Percentiles rank a stretch among this genome's conserved stretches.
These are phyloP conservation scores for Malus sylvestris DNA, from an alignment of 306 rosid genomes.

Conservation along the genomic window DNA sequence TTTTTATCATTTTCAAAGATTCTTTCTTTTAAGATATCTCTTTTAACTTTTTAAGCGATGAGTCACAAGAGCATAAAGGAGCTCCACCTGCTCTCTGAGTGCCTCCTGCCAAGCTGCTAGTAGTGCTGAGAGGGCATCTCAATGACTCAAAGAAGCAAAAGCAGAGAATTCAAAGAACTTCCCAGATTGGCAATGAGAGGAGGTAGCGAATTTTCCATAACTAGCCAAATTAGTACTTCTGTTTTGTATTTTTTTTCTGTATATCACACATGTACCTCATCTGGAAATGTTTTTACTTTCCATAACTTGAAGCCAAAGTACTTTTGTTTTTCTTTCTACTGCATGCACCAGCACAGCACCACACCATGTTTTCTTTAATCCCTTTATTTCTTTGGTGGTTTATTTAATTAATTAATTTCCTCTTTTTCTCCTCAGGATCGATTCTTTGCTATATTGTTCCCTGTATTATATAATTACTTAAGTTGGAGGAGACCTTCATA, in stretches of 20 bases:
- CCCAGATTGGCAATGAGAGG: constrained; percentile 15
- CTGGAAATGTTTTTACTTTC: neutral
- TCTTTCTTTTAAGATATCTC: neutral
- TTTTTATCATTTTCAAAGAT: constrained; percentile 15
- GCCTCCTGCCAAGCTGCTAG: neutral
- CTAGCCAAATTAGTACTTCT: constrained; percentile 16
- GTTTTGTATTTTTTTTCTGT: neutral
- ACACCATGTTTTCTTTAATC: neutral
- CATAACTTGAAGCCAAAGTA: constrained; percentile 17
- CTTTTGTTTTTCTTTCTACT: constrained; percentile 6
- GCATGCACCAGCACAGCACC: neutral
- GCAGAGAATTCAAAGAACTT: constrained; percentile 1
- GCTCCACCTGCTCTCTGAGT: constrained; percentile 17
- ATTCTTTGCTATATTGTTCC: neutral
- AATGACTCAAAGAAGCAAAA: neutral
- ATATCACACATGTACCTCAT: too few relatives aligned
- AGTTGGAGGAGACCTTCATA: too few relatives aligned
- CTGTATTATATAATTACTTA: neutral
- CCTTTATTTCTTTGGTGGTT: neutral
- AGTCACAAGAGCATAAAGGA: constrained; percentile 23
- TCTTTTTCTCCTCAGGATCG: neutral
- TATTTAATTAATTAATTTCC: neutral
- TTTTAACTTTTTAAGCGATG: neutral
- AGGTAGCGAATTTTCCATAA: constrained; percentile 8
- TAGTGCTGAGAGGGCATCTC: constrained; percentile 15